Conservation (phyloP, 805 yeast species). For the Geotrichum ghanense region DNA sequence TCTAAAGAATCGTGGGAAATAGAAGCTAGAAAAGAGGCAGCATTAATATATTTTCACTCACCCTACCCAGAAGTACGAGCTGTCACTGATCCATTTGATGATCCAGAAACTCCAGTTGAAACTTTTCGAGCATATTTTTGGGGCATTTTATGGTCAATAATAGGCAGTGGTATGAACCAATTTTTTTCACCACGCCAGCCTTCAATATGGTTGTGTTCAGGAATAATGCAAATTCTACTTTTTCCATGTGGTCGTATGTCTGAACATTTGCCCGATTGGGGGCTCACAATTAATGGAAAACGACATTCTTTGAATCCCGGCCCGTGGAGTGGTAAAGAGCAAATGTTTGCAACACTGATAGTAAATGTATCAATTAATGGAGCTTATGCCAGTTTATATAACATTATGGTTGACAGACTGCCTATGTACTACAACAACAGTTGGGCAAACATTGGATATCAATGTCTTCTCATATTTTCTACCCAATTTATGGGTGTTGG, state of each 20-base stretch:
- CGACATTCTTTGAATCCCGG: slow-evolving; percentile 44
- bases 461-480: slow-evolving; percentile 39
- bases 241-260: slow-evolving; percentile 45
- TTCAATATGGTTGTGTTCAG: slow-evolving; percentile 34
- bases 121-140: slow-evolving; percentile 44
- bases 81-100: slow-evolving; percentile 35
- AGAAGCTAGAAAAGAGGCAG: slow-evolving; percentile 33
- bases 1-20: slow-evolving; percentile 14
- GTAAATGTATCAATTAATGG: slow-evolving; percentile 24
- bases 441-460: slow-evolving; percentile 37
- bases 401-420: slow-evolving; percentile 13
- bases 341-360: slow-evolving; percentile 44
- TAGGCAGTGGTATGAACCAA: slow-evolving; percentile 25
- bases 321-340: slow-evolving; percentile 53
- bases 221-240: slow-evolving; percentile 45
- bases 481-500: slow-evolving; percentile 58
- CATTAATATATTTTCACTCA: slow-evolving; percentile 31
- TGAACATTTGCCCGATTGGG: slow-evolving; percentile 33
- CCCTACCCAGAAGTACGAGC: slow-evolving; percentile 54
- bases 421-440: slow-evolving; percentile 8
- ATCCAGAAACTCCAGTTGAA: slow-evolving; percentile 34
- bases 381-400: slow-evolving; percentile 3
- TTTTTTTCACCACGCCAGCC: slow-evolving; percentile 46
- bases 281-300: slow-evolving; percentile 30
- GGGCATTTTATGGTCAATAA: slow-evolving; percentile 39